Evolutionary conservation across 2,329 filamentous ascomycete genomes (phyloP).

Genomic region (Colletotrichum sp.): DNA sequence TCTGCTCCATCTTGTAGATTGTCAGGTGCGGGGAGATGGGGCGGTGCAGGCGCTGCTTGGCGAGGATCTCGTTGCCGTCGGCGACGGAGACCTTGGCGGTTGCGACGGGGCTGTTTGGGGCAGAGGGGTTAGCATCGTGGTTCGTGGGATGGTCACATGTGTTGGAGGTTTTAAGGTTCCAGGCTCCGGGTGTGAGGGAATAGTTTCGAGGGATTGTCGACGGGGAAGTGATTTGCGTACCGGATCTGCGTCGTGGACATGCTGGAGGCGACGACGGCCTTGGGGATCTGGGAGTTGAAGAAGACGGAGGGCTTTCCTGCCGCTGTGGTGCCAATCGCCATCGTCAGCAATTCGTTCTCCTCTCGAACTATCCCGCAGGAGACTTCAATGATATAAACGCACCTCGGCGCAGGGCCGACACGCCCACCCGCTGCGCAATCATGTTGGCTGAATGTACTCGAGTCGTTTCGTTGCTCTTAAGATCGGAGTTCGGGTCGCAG

Average conservation of each 20-base stretch:
- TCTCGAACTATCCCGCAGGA: background rate
- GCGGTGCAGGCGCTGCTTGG: slow-evolving; percentile 78
- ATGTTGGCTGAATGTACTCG: slow-evolving; percentile 42
- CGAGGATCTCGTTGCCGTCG: slow-evolving; percentile 71
- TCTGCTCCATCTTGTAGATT: slow-evolving; percentile 88
- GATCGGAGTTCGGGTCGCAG: background rate
- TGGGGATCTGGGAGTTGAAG: slow-evolving; percentile 53
- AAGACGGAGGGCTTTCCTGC: slow-evolving; percentile 48
- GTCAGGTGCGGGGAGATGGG: slow-evolving; percentile 84
- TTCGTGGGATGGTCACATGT: background rate
- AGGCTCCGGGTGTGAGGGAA: background rate
- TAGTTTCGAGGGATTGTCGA: background rate
- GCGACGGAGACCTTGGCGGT: slow-evolving; percentile 61
- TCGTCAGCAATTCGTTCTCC: background rate
- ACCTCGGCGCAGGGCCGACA: slow-evolving; percentile 66
- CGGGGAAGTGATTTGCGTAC: slow-evolving; percentile 36
- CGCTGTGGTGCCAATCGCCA: slow-evolving; percentile 33
- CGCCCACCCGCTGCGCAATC: slow-evolving; percentile 62
- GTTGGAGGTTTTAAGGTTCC: background rate
- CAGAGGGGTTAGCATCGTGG: too few relatives aligned
- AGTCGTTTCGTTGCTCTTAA: background rate
- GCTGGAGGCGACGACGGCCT: slow-evolving; percentile 46
- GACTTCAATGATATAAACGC: slow-evolving; percentile 27
- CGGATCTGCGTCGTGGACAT: slow-evolving; percentile 51
- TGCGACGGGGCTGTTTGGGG: slow-evolving; percentile 53